Base-by-base conservation (phyloP, 129 eudicot species). In the Silybum marianum region DNA sequence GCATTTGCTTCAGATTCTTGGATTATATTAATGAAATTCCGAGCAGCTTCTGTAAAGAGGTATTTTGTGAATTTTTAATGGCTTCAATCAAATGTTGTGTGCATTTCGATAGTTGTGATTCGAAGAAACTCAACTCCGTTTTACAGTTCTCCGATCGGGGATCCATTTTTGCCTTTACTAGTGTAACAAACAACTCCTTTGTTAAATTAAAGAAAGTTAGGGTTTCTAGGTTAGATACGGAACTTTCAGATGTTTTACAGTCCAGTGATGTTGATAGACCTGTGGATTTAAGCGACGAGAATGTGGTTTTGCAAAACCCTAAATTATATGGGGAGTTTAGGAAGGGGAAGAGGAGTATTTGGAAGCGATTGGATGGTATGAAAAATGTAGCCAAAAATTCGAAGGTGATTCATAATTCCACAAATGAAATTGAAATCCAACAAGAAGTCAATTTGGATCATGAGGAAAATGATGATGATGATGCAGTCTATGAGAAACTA, bases 151-250 rank as follows among this genome's bases (percentile, higher is more conserved):
- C 85, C 19, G 80, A 81, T 30, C 81, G 71, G 13, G 13, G 72
- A 39, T 44, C 68, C 24, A 65, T 71, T 78, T 58, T 78, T 83
- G 80, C 82, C 19, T 86, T 76, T 9, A 54, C 73, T 79, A 54
- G 80, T 76, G 71, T 72, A 80, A 74, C 65, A 71, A 74, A 80
- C 46, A 80, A 78, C 63, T 88, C 90, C 13, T 78, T 80, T 82
- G 14, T 25, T 72, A 87, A 83, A 19, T 72, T 83, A 24, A 90
- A 83, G 68, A 85, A 79, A 23, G 72, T 88, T 83, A 84, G 88
- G 83, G 97, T 85, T 87, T 86, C 96, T 74, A 82, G 87, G 39
- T 76, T 90, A 58, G 89, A 90, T 54, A 88, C 90, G 38, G 96
- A 89, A 69, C 12, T 85, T 19, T 81, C 75, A 18, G 88, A 86